phyloP scores from a whole-genome alignment of 371 early-diverging fungal genomes.

The Mucor saturninus region DNA sequence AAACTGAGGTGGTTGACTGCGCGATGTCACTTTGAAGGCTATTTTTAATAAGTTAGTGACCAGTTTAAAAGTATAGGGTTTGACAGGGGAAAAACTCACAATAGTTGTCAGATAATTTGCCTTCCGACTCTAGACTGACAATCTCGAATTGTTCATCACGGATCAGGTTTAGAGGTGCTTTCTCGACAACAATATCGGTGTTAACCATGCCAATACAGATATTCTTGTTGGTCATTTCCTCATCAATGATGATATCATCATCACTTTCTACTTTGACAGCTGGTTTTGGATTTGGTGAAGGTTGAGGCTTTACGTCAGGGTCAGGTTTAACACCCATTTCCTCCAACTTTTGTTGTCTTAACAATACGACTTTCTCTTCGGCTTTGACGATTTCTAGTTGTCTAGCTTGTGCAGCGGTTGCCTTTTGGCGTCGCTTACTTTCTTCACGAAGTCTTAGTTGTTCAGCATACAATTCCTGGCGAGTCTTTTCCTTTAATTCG shows the following conservation, averaged over 20 bases:
- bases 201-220: conserved; percentile 52
- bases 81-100: conserved; percentile 26
- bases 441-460: conserved; percentile 16
- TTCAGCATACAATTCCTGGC: conserved; percentile 9
- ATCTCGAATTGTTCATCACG: conserved; percentile 46
- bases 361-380: neutral
- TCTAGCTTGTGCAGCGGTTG: neutral
- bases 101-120: conserved; percentile 38
- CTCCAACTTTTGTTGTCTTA: neutral
- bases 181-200: conserved; percentile 46
- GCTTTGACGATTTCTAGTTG: neutral
- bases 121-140: conserved; percentile 39
- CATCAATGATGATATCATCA: conserved; percentile 22
- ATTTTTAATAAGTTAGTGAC: too few relatives aligned
- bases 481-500: conserved; percentile 6
- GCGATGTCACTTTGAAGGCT: conserved; percentile 40
- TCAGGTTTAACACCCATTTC: neutral
- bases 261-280: neutral
- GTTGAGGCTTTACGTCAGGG: conserved; percentile 3
- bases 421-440: conserved; percentile 1
- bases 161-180: conserved; percentile 29
- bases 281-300: neutral
- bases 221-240: conserved; percentile 32
- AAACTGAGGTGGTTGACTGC: conserved; percentile 31
- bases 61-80: neutral